A percentile compares a stretch with the other conserved stretches of the same genome.
These are phyloP conservation scores for Cladosporium velox DNA, from an alignment of 2,329 filamentous ascomycete genomes.

Conservation along the genomic window DNA sequence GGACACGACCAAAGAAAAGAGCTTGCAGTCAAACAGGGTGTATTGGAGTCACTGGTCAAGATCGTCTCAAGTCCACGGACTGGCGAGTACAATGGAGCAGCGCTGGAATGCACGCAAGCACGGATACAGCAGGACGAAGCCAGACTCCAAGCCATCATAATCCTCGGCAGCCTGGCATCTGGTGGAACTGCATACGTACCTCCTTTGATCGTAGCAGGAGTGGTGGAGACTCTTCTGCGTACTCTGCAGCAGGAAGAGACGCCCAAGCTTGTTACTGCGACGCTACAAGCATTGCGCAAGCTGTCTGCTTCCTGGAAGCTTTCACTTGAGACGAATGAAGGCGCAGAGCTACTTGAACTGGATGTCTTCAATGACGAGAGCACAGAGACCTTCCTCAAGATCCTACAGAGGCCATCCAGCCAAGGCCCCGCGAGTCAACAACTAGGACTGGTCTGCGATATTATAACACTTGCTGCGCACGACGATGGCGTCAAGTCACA, in stretches of 20 bases:
- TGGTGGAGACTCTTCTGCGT: constrained; percentile 69
- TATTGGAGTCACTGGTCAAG: constrained; percentile 63
- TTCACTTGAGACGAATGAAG: constrained; percentile 5
- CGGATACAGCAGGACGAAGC: constrained; percentile 66
- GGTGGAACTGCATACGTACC: constrained; percentile 81
- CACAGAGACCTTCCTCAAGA: constrained; percentile 63
- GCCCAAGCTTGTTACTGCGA: constrained; percentile 67
- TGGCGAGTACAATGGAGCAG: constrained; percentile 35
- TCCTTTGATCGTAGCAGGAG: constrained; percentile 68
- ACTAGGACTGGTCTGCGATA: constrained; percentile 59
- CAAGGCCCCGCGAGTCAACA: constrained; percentile 55
- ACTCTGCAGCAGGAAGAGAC: constrained; percentile 67
- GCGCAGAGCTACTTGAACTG: constrained; percentile 20
- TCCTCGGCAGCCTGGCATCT: constrained; percentile 82
- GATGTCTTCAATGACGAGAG: constrained; percentile 63
- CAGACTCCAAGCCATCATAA: constrained; percentile 75
- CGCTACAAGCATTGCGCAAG: constrained; percentile 72
- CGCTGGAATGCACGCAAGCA: constrained; percentile 26
- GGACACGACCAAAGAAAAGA: constrained; percentile 88
- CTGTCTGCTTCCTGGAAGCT: constrained; percentile 63
- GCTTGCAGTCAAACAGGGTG: constrained; percentile 68
- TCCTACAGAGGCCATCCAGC: constrained; percentile 63
- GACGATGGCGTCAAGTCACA: constrained; percentile 69
- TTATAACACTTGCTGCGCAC: constrained; percentile 65
- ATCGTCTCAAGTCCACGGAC: constrained; percentile 46